A percentile compares a stretch with the other conserved stretches of the same genome.
phyloP scores from a whole-genome alignment of 2,329 filamentous ascomycete species.

The Aspergillus fructus region DNA sequence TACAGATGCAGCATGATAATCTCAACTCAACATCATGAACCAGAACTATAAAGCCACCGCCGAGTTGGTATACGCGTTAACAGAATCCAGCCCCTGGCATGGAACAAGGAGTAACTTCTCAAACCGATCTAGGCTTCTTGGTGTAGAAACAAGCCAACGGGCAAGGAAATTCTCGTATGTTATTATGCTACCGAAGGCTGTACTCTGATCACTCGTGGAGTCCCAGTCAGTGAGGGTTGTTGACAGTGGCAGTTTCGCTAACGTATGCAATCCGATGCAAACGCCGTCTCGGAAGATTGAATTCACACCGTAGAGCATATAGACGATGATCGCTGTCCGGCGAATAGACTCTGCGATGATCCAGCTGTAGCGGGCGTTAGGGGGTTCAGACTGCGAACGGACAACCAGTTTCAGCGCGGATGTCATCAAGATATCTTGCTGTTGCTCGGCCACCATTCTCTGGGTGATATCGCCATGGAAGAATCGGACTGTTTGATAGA shows the following conservation, averaged over 20 bases:
- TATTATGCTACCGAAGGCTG: background rate
- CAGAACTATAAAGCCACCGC: background rate
- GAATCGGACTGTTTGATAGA: conserved; percentile 3
- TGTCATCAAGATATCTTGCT: background rate
- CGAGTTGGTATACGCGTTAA: background rate
- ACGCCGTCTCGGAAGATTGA: conserved; percentile 1
- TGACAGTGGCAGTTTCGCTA: conserved; percentile 2
- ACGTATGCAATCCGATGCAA: conserved; percentile 1
- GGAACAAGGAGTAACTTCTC: conserved; percentile 7
- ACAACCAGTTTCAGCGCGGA: background rate
- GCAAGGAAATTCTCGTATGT: conserved; percentile 1
- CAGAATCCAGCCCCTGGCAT: conserved; percentile 4
- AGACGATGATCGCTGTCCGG: background rate
- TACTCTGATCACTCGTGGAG: background rate
- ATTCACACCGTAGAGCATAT: conserved; percentile 5
- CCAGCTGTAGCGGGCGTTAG: background rate
- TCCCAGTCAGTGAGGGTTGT: background rate
- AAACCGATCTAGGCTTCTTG: conserved; percentile 1
- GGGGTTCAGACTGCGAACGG: background rate
- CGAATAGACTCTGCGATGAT: conserved; percentile 3
- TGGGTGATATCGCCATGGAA: background rate
- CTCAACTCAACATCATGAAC: background rate
- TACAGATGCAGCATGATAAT: background rate
- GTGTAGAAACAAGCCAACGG: conserved; percentile 5
- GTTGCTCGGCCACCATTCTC: background rate